Evolutionary conservation across 306 rosid genomes (phyloP).

Genomic region (Prunus campanulata): DNA sequence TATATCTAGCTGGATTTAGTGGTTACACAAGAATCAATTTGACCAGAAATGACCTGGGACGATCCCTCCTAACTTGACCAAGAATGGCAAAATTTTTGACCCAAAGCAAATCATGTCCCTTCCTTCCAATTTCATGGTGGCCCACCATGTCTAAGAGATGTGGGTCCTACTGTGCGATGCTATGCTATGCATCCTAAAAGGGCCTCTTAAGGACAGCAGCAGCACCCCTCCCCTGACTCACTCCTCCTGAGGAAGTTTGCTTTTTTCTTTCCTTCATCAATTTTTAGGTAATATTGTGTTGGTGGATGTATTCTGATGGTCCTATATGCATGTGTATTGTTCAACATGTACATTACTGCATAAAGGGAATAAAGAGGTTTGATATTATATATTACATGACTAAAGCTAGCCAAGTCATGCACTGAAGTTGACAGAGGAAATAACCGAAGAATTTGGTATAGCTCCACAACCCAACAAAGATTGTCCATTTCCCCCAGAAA

Average conservation of each 20-base stretch:
- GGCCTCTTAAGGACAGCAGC: slow-evolving; percentile 3
- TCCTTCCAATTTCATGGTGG: background rate
- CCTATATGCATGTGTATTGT: slow-evolving; percentile 13
- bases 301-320: slow-evolving; percentile 11
- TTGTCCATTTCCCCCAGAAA: slow-evolving; percentile 26
- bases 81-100: background rate
- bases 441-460: slow-evolving; percentile 19
- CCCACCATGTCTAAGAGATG: slow-evolving; percentile 1
- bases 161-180: slow-evolving; percentile 10
- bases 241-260: background rate
- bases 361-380: slow-evolving; percentile 22
- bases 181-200: background rate
- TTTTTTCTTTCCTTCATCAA: background rate
- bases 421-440: slow-evolving; percentile 42
- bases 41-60: slow-evolving; percentile 6
- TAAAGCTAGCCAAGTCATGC: background rate
- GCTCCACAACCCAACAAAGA: slow-evolving; percentile 8
- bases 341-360: slow-evolving; percentile 18
- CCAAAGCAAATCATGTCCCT: slow-evolving; percentile 3
- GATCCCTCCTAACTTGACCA: background rate
- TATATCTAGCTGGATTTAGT: slow-evolving; percentile 1
- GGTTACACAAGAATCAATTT: slow-evolving; percentile 8
- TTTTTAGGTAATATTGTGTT: background rate
- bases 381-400: background rate
- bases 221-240: background rate